Evolutionary conservation across 129 eudicot genomes (phyloP), one percentile per base, ranked within the genome.

Genomic region (Chrysanthemum seticuspe): DNA sequence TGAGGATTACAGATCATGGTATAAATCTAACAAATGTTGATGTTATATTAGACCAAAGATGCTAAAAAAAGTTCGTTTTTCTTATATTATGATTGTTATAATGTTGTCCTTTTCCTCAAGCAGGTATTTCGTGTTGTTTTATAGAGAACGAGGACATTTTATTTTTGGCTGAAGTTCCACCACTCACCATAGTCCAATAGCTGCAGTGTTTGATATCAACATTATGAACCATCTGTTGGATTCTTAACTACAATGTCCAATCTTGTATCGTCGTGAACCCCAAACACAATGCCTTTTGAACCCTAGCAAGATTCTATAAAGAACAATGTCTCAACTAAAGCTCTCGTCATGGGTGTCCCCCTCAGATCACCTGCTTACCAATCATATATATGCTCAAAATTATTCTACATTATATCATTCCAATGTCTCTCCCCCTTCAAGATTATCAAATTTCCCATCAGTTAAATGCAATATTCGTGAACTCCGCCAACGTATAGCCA

Each of bases 401-500:
- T 27, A 71, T 63, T 64, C 47, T 6, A 78, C 5, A 14, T 45
- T 45, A 47, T 56, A 53, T 56, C 68, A 16, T 64, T 71, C 60
- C 40, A 53, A 4, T 4, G 8, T 16, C 64, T 48, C 76, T 1
- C 75, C 3, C 36, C 60, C 68, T 15, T 70, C 72, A 21, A 64
- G 51, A 10, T 21, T 47, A 48, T 31, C 76, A 67, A 75, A 25
- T 66, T 16, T 59, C 21, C 56, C 77, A 45, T 25, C 76, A 57
- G 74, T 91, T 56, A 67, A 16, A n/a, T 80, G 81, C 71, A 75
- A 70, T 67, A 77, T 92, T 29, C 93, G 97, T 2, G 85, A 87
- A 27, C 82, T 88, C 16, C 85, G 91, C 4, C 79, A 89, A 2
- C 78, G 97, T 23, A 85, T 92, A 15, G 85, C 81, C 45, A 70